Base-by-base conservation (phyloP, 805 yeast genomes). In the Blastobotrys terrestris region DNA sequence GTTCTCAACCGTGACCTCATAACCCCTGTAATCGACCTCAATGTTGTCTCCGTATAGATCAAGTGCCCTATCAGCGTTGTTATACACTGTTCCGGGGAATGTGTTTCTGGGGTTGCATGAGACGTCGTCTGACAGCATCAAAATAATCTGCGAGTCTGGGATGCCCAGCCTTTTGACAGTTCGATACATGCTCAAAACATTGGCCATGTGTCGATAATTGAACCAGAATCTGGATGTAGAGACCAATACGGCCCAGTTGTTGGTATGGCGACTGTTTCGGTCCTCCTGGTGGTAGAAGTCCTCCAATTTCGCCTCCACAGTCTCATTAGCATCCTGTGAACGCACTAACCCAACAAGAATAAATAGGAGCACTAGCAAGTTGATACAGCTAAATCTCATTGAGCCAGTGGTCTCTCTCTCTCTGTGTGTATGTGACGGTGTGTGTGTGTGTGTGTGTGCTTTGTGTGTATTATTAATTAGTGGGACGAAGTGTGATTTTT, bases 221-320 rank as follows among this genome's bases (percentile, higher is more conserved):
- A 94, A 94, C 99, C 99, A 94, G 71, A 94, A 94, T 55, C 98
- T 74, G 11, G 97, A 90, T 1, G 99, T 92, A 1, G 96, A 89
- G 40, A 94, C 97, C 45, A 94, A 72, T 3, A 94, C 98, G 0
- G 99, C 92, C 62, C 62, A 59, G 57, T 59, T 59, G 46, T 59
- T 59, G 22, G 62, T 59, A 48, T 59, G 62, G 18, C 60, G 46
- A 18, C 40, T 19, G 19, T 21, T 44, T 13, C 19, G 41, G 11
- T 26, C n/a, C 39, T 46, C 48, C 5, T 26, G 35, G 11, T 11
- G 8, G 4, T 21, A 35, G 15, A 46, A 26, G 20, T 46, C 40
- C 41, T 31, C 48, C 22, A 46, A 20, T 26, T 46, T 41, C 44
- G 35, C 35, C 11, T 26, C 35, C 35, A 26, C 35, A 11, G 35